Evolutionary conservation across 495 filamentous ascomycete species (phyloP).

Genomic region (Penicillium turbatum): DNA sequence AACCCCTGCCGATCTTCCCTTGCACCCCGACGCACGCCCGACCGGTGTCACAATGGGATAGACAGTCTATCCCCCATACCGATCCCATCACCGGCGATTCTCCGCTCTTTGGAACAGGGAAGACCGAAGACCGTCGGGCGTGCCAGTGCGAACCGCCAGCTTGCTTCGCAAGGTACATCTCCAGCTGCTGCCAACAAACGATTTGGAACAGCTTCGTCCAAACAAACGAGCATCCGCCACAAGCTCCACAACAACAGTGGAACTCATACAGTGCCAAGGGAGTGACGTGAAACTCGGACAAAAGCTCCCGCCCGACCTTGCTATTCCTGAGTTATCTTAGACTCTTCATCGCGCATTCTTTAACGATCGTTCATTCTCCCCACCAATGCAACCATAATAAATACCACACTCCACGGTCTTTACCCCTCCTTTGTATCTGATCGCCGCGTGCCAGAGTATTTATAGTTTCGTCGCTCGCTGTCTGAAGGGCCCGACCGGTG

Average conservation of each 20-base stretch:
- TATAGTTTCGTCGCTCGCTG: slow-evolving; percentile 7
- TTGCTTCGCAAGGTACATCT: neutral
- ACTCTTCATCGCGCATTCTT: slow-evolving; percentile 15
- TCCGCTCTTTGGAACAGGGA: neutral
- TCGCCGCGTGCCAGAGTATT: neutral
- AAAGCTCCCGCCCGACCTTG: neutral
- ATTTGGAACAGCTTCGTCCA: neutral
- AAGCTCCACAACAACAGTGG: slow-evolving; percentile 7
- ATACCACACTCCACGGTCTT: slow-evolving; percentile 12
- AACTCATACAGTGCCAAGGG: slow-evolving; percentile 15
- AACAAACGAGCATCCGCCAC: slow-evolving; percentile 14
- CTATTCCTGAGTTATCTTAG: neutral
- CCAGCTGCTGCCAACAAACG: neutral
- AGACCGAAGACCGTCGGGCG: neutral
- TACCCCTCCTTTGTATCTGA: slow-evolving; percentile 4
- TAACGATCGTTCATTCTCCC: slow-evolving; percentile 14
- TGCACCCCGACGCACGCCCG: slow-evolving; percentile 3
- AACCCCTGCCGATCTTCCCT: slow-evolving; percentile 16
- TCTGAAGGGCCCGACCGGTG: neutral
- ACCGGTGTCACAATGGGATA: slow-evolving; percentile 4
- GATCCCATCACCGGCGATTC: slow-evolving; percentile 18
- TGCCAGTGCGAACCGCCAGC: neutral
- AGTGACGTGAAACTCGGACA: neutral
- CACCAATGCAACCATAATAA: slow-evolving; percentile 27
- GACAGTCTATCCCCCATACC: slow-evolving; percentile 11